Conservation (phyloP, 2,329 filamentous ascomycete genomes). For the Nemania diffusa region DNA sequence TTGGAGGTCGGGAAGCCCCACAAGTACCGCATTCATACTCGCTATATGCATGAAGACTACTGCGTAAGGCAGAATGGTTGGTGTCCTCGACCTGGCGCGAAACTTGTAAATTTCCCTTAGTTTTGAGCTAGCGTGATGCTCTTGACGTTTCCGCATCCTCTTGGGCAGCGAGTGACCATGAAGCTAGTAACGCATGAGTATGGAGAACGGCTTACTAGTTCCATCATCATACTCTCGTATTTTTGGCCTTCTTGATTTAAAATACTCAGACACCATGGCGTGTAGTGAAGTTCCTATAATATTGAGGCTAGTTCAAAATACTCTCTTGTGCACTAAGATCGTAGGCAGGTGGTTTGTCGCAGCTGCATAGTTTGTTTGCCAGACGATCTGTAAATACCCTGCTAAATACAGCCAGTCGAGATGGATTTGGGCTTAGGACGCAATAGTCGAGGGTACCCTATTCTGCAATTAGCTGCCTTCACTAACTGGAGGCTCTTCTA, state of each 20-base stretch:
- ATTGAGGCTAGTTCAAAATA: constrained; percentile 9
- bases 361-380: constrained; percentile 33
- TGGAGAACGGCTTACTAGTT: neutral
- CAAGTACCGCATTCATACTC: constrained; percentile 2
- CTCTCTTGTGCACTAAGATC: constrained; percentile 26
- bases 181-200: constrained; percentile 1
- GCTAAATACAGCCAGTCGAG: constrained; percentile 1
- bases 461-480: neutral
- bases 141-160: constrained; percentile 1
- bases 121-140: neutral
- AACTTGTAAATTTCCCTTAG: constrained; percentile 1
- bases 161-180: neutral
- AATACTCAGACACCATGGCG: neutral
- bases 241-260: constrained; percentile 1
- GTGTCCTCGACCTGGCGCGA: constrained; percentile 14
- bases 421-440: neutral
- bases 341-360: constrained; percentile 34
- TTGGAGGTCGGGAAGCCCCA: constrained; percentile 11
- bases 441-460: neutral
- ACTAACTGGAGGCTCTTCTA: neutral
- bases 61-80: constrained; percentile 2
- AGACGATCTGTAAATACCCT: constrained; percentile 34
- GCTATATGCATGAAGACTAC: constrained; percentile 1
- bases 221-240: neutral
- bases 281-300: neutral